These are phyloP conservation scores for Penicillium psychrofluorescens DNA, from an alignment of 495 filamentous ascomycete genomes.

Conservation along the genomic window DNA sequence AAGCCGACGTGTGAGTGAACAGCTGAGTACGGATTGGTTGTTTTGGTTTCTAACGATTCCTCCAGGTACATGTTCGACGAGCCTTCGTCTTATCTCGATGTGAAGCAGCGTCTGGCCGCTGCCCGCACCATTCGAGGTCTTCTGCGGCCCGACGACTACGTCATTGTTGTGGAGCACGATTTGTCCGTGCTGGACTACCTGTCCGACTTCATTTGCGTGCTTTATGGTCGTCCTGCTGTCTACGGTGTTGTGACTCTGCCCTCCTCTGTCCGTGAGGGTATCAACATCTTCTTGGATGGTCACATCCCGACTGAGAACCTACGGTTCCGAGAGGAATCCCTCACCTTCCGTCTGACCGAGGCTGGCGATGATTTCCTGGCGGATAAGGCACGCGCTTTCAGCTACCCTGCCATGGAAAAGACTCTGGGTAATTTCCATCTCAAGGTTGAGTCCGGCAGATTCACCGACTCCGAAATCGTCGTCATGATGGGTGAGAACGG, in stretches of 20 bases:
- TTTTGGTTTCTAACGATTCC: neutral
- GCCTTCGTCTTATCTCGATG: conserved; percentile 96
- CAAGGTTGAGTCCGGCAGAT: conserved; percentile 69
- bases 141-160: conserved; percentile 81
- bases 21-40: neutral
- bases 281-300: conserved; percentile 99
- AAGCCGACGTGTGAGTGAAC: conserved; percentile 77
- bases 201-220: conserved; percentile 94
- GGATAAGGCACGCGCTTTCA: conserved; percentile 78
- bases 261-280: conserved; percentile 93
- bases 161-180: conserved; percentile 99
- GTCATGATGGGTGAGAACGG: conserved; percentile 99
- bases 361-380: conserved; percentile 82
- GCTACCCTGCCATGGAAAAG: conserved; percentile 88
- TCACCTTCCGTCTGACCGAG: conserved; percentile 94
- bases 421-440: conserved; percentile 87
- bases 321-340: conserved; percentile 93
- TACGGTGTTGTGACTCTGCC: conserved; percentile 99
- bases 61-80: conserved; percentile 96
- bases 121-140: conserved; percentile 87
- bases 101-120: conserved; percentile 92
- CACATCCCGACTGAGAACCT: conserved; percentile 97
- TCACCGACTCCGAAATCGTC: conserved; percentile 96
- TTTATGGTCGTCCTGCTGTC: conserved; percentile 89
- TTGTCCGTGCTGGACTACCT: conserved; percentile 96